Evolutionary conservation across 768 basidiomycete species (phyloP).

Genomic region (Omphalotus guepiniiformis): DNA sequence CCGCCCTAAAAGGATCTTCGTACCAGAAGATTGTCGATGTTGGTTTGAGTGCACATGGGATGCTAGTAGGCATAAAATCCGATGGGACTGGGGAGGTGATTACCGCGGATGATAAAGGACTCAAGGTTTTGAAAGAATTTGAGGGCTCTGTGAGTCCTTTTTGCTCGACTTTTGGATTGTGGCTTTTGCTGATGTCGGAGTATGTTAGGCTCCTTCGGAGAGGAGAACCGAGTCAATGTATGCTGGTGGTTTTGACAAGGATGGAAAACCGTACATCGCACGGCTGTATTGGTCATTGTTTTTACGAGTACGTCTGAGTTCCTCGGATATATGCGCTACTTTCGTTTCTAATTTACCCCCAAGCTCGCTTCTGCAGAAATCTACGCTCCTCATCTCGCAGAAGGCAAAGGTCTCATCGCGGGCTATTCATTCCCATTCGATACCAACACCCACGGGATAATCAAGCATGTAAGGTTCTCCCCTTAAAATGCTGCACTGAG

Average conservation of each 20-base stretch:
- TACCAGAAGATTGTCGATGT: constrained; percentile 60
- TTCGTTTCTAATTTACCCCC: no score
- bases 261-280: constrained; percentile 51
- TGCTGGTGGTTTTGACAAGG: constrained; percentile 47
- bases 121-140: constrained; percentile 50
- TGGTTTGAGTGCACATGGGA: constrained; percentile 50
- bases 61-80: constrained; percentile 53
- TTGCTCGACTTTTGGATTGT: no score
- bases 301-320: constrained; percentile 39
- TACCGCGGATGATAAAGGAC: constrained; percentile 39
- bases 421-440: constrained; percentile 65
- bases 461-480: constrained; percentile 49
- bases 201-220: constrained; percentile 35
- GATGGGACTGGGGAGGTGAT: constrained; percentile 59
- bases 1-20: constrained; percentile 33
- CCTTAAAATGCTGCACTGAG: background rate
- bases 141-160: constrained; percentile 51
- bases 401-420: constrained; percentile 42
- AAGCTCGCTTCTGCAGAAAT: constrained; percentile 57
- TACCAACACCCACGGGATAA: constrained; percentile 58
- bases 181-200: constrained; percentile 10
- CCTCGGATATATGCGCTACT: no score
- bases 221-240: constrained; percentile 48
- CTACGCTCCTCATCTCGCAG: constrained; percentile 43
- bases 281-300: constrained; percentile 65